phyloP scores from a whole-genome alignment of 352 stramenopile species.

The Phytophthora ramorum region DNA sequence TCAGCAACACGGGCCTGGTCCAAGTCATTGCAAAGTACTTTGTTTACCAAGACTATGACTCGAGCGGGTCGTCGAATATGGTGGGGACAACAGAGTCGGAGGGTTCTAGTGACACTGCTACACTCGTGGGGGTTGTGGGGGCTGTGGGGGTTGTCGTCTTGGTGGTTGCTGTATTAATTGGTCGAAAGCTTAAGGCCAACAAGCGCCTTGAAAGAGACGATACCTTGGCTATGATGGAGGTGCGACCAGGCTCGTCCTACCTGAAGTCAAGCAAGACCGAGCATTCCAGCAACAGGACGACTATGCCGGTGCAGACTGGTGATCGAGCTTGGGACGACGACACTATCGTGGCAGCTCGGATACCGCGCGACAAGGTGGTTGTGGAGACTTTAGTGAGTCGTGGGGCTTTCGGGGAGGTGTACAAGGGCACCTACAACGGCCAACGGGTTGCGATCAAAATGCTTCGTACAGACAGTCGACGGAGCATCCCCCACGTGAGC shows the following conservation, averaged over 20 bases:
- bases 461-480: conserved; percentile 9
- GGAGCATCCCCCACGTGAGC: conserved; percentile 21
- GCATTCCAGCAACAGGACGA: conserved; percentile 15
- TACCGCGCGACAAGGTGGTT: conserved; percentile 22
- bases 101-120: conserved; percentile 4
- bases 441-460: conserved; percentile 16
- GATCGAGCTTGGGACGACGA: conserved; percentile 31
- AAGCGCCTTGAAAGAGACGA: conserved; percentile 8
- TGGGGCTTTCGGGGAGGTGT: conserved; percentile 20
- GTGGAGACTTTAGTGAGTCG: conserved; percentile 9
- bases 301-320: conserved; percentile 7
- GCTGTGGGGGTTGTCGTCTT: conserved; percentile 10
- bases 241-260: neutral
- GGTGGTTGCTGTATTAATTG: neutral
- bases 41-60: conserved; percentile 21
- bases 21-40: conserved; percentile 27
- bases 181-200: conserved; percentile 9
- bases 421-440: conserved; percentile 17
- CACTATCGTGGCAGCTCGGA: conserved; percentile 21
- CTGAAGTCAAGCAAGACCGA: conserved; percentile 11
- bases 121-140: conserved; percentile 3
- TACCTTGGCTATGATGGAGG: conserved; percentile 19
- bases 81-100: neutral
- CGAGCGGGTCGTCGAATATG: neutral
- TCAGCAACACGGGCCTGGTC: conserved; percentile 21